Evolutionary conservation across 139 green algal species (phyloP), one percentile per base, ranked within the genome.

Genomic region (Deuterostichococcus epilithicus): DNA sequence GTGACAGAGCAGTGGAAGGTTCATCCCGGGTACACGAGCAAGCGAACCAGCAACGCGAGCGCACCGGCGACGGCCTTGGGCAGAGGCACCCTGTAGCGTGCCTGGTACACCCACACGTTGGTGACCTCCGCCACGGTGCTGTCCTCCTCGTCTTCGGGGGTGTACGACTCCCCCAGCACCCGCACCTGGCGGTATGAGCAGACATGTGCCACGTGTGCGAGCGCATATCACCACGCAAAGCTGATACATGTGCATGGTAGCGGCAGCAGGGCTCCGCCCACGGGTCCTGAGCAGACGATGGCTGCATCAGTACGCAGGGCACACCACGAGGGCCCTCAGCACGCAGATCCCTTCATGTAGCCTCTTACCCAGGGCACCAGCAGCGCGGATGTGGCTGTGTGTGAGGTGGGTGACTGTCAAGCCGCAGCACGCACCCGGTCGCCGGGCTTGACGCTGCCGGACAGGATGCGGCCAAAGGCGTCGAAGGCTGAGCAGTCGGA

Each of bases 81-180:
- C 1, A 98, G 71, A 3, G 95, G 91, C 15, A 97, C 79, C 26
- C 94, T 85, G 85, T 97, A 98, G 32, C 94, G 85, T 28, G 88
- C 92, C 84, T 95, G 88, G 76, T 91, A 92, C 33, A 89, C 80
- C 86, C 89, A 95, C 44, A 95, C 82, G 5, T 84, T 77, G 47
- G 69, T 83, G 3, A 95, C 88, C 37, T 82, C 72, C 1, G 88
- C 94, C 25, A 93, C 82, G 0, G 89, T 81, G 63, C 84, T 91
- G 87, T 99, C 96, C 85, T 99, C 96, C 76, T 99, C 96, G 73
- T 99, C 96, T 44, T 98, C 95, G 0, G 96, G 96, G 0, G 96
- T 96, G 90, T 95, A 99, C 0, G 72, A 74, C 85, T 97, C 91
- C 4, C 87, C 86, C 71, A 97, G 84, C 38, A 97, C 91, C 28